These are phyloP conservation scores for Peziza echinospora DNA, from an alignment of 495 filamentous ascomycete genomes.

Conservation along the genomic window DNA sequence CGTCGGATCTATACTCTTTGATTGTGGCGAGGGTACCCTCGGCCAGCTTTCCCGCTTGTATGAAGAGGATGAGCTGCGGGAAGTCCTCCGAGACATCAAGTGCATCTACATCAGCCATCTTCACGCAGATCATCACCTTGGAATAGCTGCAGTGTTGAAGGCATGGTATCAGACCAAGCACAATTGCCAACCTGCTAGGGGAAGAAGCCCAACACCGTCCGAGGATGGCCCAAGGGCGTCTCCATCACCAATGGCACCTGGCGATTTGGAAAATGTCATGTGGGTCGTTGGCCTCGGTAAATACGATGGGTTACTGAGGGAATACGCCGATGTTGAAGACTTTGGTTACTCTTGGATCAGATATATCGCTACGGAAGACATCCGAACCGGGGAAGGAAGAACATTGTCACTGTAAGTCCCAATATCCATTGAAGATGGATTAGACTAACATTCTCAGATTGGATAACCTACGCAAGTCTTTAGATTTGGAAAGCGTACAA, in stretches of 20 bases:
- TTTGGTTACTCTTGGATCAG: conserved; percentile 37
- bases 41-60: conserved; percentile 72
- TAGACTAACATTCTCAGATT: no score
- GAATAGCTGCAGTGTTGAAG: conserved; percentile 51
- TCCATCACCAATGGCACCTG: neutral
- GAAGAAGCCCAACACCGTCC: neutral
- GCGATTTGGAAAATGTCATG: conserved; percentile 1
- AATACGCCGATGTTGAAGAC: conserved; percentile 59
- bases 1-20: conserved; percentile 62
- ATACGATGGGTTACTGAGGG: conserved; percentile 47
- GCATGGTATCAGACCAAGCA: conserved; percentile 46
- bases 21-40: conserved; percentile 81
- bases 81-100: conserved; percentile 54
- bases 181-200: no score
- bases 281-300: conserved; percentile 11
- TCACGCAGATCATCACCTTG: conserved; percentile 92
- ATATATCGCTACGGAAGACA: conserved; percentile 10
- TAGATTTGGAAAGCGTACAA: conserved; percentile 26
- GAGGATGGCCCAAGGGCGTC: neutral
- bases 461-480: no score
- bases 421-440: no score
- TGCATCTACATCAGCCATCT: conserved; percentile 86
- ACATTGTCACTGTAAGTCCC: neutral
- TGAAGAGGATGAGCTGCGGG: conserved; percentile 34
- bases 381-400: neutral